A percentile compares a stretch with the other conserved stretches of the same genome.
Conservation (phyloP, 148 eudicot genomes). For the Nepenthes gracilis region DNA sequence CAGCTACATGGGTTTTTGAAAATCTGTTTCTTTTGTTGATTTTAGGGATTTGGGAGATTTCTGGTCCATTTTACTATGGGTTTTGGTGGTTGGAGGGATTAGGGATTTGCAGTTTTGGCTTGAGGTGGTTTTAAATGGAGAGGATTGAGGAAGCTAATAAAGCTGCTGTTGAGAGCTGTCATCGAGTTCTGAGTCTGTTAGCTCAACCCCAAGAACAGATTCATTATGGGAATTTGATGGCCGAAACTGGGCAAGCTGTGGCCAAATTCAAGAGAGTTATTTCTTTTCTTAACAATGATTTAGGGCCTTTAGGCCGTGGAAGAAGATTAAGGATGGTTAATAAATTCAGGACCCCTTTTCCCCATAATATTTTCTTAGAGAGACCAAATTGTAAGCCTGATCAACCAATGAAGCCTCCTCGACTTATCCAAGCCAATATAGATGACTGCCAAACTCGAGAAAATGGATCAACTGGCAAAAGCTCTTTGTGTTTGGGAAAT, state of each 20-base stretch:
- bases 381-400: slow-evolving; percentile 13
- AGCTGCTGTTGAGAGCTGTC: slow-evolving; percentile 68
- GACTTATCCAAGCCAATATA: slow-evolving; percentile 25
- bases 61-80: slow-evolving; percentile 3
- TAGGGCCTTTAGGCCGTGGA: slow-evolving; percentile 77
- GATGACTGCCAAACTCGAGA: slow-evolving; percentile 27
- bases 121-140: slow-evolving; percentile 40
- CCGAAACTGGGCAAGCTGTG: slow-evolving; percentile 61
- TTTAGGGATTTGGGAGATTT: slow-evolving; percentile 6
- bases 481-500: slow-evolving; percentile 43
- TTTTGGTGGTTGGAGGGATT: background rate
- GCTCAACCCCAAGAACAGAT: slow-evolving; percentile 45
- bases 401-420: slow-evolving; percentile 30
- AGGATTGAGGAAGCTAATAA: slow-evolving; percentile 69
- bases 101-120: slow-evolving; percentile 3
- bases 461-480: slow-evolving; percentile 35
- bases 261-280: slow-evolving; percentile 63
- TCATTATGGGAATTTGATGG: slow-evolving; percentile 28
- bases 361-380: slow-evolving; percentile 35
- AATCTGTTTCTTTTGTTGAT: background rate
- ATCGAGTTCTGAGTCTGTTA: slow-evolving; percentile 47
- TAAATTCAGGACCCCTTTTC: slow-evolving; percentile 30
- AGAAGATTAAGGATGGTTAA: slow-evolving; percentile 49
- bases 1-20: background rate
- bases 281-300: slow-evolving; percentile 42